A percentile compares a stretch with the other conserved stretches of the same genome.
phyloP scores from a whole-genome alignment of 2,329 filamentous ascomycete species.

The Aspergillus latus region DNA sequence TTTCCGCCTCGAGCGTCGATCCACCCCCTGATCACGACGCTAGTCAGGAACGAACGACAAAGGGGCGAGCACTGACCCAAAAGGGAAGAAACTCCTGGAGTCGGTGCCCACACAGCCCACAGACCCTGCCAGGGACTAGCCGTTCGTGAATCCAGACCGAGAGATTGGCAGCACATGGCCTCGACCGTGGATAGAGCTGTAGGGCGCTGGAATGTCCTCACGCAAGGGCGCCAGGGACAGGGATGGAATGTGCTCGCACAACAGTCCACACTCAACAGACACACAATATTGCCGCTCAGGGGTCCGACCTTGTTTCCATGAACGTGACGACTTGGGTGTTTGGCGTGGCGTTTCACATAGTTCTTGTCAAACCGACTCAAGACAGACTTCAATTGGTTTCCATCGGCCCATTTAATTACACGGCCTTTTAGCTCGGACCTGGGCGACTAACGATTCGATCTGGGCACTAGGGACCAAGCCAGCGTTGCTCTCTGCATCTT shows the following conservation, averaged over 20 bases:
- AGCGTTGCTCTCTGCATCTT: background rate
- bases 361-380: background rate
- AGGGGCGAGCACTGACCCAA: slow-evolving; percentile 5
- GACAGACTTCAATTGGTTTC: slow-evolving; percentile 5
- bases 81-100: slow-evolving; percentile 3
- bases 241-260: background rate
- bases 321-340: background rate
- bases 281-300: background rate
- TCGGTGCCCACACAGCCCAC: background rate
- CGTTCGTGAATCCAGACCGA: slow-evolving; percentile 1
- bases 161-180: slow-evolving; percentile 2
- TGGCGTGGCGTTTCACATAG: slow-evolving; percentile 4
- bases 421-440: background rate
- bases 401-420: slow-evolving; percentile 6
- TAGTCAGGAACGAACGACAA: slow-evolving; percentile 8
- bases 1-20: slow-evolving; percentile 8
- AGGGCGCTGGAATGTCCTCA: background rate
- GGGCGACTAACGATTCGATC: slow-evolving; percentile 11
- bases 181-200: background rate
- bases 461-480: slow-evolving; percentile 7
- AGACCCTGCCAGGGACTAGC: background rate
- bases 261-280: background rate
- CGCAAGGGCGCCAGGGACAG: background rate
- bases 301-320: background rate
- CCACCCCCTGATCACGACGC: slow-evolving; percentile 5